Base-by-base conservation (phyloP, 768 basidiomycete species). In the Lactarius sanguifluus region DNA sequence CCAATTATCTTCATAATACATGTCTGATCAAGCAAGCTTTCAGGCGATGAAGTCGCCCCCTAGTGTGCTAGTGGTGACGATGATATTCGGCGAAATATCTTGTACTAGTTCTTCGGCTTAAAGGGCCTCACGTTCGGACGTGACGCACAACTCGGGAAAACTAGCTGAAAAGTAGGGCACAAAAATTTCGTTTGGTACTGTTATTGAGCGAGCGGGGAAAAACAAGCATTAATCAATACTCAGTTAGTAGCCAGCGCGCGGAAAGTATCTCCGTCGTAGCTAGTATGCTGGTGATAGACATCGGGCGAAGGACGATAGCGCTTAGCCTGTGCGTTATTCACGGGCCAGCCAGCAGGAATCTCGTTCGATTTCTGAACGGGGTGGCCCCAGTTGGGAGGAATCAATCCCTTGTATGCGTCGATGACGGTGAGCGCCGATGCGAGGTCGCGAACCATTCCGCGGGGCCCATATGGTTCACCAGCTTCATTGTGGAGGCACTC, bases 361-460 rank as follows among this genome's bases (percentile, higher is more conserved):
- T 52, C 57, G 5, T 62, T n/a, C 55, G 30, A 32, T 18, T 7
- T 15, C 28, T 45, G 57, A 15, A 67, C 32, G 40, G 47, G 34
- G 57, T 67, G 66, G 47, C 68, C 61, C 65, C 68, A 69, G 32
- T 61, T 66, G 5, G 68, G 65, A 30, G 68, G 68, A 10, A 30
- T 30, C 45, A 69, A 0, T 6, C 68, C 65, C 1, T 40, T 62
- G 57, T 52, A 25, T 10, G 65, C 57, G 41, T 66, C 57, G 0
- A 61, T 58, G 38, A 62, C 52, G 3, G 47, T 55, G 3, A 69
- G 59, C 23, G 68, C 68, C 15, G 68, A 60, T 2, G 65, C 61
- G 25, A 69, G 68, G 40, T 61, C 59, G 54, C 64, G 65, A 41
- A 66, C 62, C 68, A 66, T 66, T 9, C 68, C 68, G 15, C 68